Base-by-base conservation (phyloP, 441 rosid species). In the Aleurites moluccanus region DNA sequence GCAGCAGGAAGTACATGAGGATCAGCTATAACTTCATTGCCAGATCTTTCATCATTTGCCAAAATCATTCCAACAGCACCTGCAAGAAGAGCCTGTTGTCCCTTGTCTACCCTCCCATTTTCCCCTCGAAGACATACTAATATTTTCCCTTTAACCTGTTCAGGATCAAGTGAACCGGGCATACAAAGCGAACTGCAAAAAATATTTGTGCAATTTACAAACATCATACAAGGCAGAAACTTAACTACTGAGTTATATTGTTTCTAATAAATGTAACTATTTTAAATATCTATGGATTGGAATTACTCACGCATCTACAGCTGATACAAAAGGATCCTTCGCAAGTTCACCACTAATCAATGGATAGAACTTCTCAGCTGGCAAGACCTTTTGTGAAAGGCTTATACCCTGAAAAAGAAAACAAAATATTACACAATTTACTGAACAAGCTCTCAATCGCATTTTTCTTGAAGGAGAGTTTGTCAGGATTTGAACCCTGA, bases 31-130 rank as follows among this genome's bases (percentile, higher is more conserved):
- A 89, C n/a, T 64, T 88, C 89, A 42, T 81, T 73, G 35, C 91
- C 90, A 1, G 55, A 63, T 23, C 38, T 10, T 50, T 78, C 69
- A 55, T 85, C 87, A 67, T 88, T 90, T 38, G 79, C 83, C 18
- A 91, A 83, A 53, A 91, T 82, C 88, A 91, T 83, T 70, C 91
- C 93, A 3, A 68, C 91, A 0, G 88, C 96, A 3, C 93, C 89
- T 0, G 89, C 92, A 62, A 35, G 42, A 40, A 77, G 75, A 20
- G 87, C 93, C 44, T 82, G 80, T n/a, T 67, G 50, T 2, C 96
- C 92, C 74, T 88, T 89, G 11, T 83, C 87, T 5, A 85, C 81
- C 75, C 92, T 83, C 1, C 77, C 85, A 9, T 8, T 79, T 0
- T 65, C 81, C 0, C 92, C 91, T 52, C 89, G 74, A 3, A 85